Conservation (phyloP, 192 early-diverging fungal species). For the Phycomyces nitens region DNA sequence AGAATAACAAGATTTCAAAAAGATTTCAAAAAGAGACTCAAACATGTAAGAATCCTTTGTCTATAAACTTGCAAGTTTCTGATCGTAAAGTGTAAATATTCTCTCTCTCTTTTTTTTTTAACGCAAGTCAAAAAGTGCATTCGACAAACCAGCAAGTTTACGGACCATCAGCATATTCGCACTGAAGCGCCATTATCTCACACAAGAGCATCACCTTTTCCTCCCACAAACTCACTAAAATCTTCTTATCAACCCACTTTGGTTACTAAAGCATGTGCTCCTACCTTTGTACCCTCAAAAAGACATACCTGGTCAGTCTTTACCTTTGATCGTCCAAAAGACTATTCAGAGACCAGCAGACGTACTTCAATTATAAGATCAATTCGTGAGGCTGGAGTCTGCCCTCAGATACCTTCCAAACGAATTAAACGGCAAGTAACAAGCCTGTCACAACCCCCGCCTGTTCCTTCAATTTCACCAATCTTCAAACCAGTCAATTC, state of each 20-base stretch:
- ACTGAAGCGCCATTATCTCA: neutral
- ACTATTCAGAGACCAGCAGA: neutral
- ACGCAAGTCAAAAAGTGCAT: too few species aligned
- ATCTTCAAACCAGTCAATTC: neutral
- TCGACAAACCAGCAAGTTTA: too few species aligned
- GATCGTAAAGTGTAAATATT: too few species aligned
- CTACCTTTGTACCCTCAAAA: neutral
- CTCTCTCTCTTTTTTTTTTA: too few species aligned
- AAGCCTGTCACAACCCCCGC: neutral
- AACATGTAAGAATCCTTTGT: too few species aligned
- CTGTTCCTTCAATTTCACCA: neutral
- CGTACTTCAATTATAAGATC: neutral
- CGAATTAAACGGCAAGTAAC: neutral
- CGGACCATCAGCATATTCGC: too few species aligned
- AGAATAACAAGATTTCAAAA: too few species aligned
- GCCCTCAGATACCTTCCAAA: slow-evolving; percentile 1
- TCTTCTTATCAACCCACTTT: neutral
- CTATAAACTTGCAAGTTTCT: too few species aligned
- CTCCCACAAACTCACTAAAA: neutral
- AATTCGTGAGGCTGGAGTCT: slow-evolving; percentile 3
- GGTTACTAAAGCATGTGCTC: neutral
- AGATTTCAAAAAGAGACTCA: too few species aligned
- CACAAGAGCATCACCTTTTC: neutral
- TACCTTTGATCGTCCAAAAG: neutral
- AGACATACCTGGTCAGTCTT: neutral